Base-by-base conservation (phyloP, 139 green algal species). In the Coccomyxa sp. region DNA sequence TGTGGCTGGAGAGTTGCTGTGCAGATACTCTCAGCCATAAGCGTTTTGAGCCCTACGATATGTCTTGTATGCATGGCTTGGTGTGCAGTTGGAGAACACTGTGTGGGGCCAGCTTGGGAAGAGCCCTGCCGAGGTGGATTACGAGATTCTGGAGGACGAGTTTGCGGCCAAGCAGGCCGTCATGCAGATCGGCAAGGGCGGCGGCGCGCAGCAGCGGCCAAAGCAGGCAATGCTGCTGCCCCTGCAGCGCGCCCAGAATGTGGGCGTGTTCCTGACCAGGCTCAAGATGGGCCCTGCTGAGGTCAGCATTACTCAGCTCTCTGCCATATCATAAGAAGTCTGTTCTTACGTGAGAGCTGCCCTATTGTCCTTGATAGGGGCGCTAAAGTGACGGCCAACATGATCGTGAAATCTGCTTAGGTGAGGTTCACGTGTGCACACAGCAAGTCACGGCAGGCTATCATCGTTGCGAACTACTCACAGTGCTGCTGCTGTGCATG, bases 221-320 rank as follows among this genome's bases (percentile, higher is more conserved):
- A 6, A 14, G 12, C 27, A 74, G 39, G 41, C 68, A 6, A 79
- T 85, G 39, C 78, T 86, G 37, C 72, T 83, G 31, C 31, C 64
- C 24, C 79, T 82, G 71, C 73, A 88, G 55, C 82, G 81, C n/a
- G 70, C 73, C 27, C 74, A 86, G 38, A 86, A 86, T 70, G 75
- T 91, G 5, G 82, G 78, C 22, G 81, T 84, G 34, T 44, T 86
- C 7, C 38, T 90, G 64, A 31, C 50, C 1, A 55, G 75, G 71
- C 74, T 91, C 38, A 79, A 85, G 79, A 70, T 88, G 77, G 34
- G 77, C 6, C 68, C 82, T n/a, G 35, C 76, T 58, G 55, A 82
- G 75, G 75, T 82, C 8, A 0, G 50, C 2, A 22, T 34, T 14
- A 6, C 64, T n/a, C n/a, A n/a, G n/a, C n/a, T n/a, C n/a, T n/a